phyloP scores from a whole-genome alignment of 257 asterid genomes.

The Gardenia jasminoides region DNA sequence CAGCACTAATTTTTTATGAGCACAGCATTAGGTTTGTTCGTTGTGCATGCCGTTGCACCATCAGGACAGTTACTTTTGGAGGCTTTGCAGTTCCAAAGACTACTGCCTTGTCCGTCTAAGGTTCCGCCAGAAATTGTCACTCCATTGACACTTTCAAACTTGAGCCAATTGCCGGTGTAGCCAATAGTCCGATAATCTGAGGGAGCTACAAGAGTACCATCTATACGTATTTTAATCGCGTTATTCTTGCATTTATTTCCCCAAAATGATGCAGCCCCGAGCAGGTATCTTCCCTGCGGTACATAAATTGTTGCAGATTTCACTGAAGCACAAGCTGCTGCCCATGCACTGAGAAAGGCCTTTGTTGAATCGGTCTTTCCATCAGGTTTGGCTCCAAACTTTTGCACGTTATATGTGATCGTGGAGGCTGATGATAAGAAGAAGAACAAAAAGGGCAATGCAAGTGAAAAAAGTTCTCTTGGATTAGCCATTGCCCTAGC shows the following conservation, averaged over 20 bases:
- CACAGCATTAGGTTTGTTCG: too few relatives aligned
- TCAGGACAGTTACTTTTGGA: too few relatives aligned
- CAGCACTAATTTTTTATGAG: too few relatives aligned
- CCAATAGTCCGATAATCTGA: conserved; percentile 43
- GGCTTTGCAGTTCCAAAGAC: too few relatives aligned
- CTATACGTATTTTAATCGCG: conserved; percentile 38
- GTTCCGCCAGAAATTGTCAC: conserved; percentile 14
- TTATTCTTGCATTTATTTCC: conserved; percentile 42
- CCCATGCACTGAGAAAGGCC: conserved; percentile 31
- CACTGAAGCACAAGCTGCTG: conserved; percentile 28
- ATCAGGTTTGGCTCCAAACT: conserved; percentile 25
- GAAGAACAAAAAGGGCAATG: neutral
- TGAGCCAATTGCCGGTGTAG: neutral
- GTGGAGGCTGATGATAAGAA: neutral
- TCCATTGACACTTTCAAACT: conserved; percentile 47
- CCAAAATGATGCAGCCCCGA: conserved; percentile 20
- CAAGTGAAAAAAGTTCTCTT: too few relatives aligned
- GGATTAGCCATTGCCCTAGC: too few relatives aligned
- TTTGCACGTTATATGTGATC: conserved; percentile 19
- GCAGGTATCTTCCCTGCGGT: conserved; percentile 22
- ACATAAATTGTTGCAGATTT: conserved; percentile 23
- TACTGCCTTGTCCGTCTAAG: too few relatives aligned
- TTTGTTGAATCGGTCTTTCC: conserved; percentile 17
- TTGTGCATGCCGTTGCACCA: too few relatives aligned
- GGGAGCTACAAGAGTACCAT: conserved; percentile 58